Conservation (phyloP, 257 asterid genomes). For the Gynochthodes officinalis region DNA sequence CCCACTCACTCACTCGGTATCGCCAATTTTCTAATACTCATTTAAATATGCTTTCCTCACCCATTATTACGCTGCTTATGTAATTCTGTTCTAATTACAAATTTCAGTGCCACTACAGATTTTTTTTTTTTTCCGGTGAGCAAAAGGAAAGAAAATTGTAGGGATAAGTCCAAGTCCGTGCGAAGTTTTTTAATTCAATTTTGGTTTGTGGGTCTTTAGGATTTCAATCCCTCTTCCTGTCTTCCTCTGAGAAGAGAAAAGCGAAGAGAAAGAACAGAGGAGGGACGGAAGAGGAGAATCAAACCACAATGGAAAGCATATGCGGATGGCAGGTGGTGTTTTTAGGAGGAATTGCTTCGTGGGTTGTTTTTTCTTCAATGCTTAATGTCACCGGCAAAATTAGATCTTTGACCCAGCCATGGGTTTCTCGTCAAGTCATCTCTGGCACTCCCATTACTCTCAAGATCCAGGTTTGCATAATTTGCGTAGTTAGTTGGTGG, state of each 20-base stretch:
- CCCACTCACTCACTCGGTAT: too few relatives aligned
- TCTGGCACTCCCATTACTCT: slow-evolving; percentile 59
- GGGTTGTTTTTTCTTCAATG: slow-evolving; percentile 67
- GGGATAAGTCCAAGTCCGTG: slow-evolving; percentile 12
- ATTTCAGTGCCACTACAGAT: too few relatives aligned
- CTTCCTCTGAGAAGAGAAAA: background rate
- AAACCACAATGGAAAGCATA: slow-evolving; percentile 47
- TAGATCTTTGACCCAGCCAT: slow-evolving; percentile 77
- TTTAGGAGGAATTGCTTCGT: slow-evolving; percentile 59
- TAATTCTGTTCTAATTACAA: too few relatives aligned
- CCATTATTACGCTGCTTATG: too few relatives aligned
- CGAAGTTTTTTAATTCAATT: background rate
- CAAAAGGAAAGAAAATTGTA: too few relatives aligned
- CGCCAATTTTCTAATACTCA: too few relatives aligned
- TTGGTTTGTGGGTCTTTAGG: slow-evolving; percentile 1
- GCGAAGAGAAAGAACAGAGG: background rate
- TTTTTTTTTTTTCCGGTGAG: too few relatives aligned
- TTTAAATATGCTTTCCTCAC: too few relatives aligned
- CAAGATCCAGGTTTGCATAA: slow-evolving; percentile 69
- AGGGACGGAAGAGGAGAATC: background rate
- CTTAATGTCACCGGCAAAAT: slow-evolving; percentile 57
- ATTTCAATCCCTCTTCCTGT: slow-evolving; percentile 5
- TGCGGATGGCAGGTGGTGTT: slow-evolving; percentile 51
- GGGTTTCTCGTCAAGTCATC: slow-evolving; percentile 54
- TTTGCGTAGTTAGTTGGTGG: background rate